phyloP scores from a whole-genome alignment of 169 alveolate species.

The Eimeria sp. region DNA sequence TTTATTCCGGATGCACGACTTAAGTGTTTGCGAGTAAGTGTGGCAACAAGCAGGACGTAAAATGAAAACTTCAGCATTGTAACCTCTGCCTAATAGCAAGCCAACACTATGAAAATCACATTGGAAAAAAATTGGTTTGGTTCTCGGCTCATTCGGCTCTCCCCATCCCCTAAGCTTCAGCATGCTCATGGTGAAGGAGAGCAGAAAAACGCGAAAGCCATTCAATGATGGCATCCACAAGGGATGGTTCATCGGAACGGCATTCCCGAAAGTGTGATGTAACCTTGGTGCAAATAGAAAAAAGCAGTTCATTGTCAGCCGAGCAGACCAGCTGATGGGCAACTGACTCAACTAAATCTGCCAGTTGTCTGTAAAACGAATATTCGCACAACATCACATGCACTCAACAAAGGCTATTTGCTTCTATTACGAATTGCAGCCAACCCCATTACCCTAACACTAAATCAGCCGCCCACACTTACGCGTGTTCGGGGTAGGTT shows the following conservation, averaged over 20 bases:
- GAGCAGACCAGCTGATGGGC: slow-evolving; percentile 14
- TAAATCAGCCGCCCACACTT: not conserved
- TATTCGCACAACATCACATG: not conserved
- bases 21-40: not conserved
- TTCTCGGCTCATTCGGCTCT: not conserved
- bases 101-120: not conserved
- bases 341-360: not conserved
- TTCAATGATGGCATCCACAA: slow-evolving; percentile 16
- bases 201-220: slow-evolving; percentile 55
- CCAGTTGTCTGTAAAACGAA: not conserved
- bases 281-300: not conserved
- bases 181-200: not conserved
- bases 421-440: not conserved
- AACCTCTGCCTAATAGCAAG: not conserved
- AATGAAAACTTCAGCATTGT: not conserved
- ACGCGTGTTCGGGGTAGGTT: slow-evolving; percentile 10
- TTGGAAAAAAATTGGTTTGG: not conserved
- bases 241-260: slow-evolving; percentile 32
- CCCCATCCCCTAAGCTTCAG: not conserved
- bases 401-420: not conserved
- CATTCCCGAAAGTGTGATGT: not conserved
- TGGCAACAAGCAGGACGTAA: not conserved
- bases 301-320: slow-evolving; percentile 22
- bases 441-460: not conserved
- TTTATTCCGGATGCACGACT: not conserved